A percentile compares a stretch with the other conserved stretches of the same genome.
These are phyloP conservation scores for Acanthamoeba culbertsoni DNA, from an alignment of 208 protist genomes.

Conservation along the genomic window DNA sequence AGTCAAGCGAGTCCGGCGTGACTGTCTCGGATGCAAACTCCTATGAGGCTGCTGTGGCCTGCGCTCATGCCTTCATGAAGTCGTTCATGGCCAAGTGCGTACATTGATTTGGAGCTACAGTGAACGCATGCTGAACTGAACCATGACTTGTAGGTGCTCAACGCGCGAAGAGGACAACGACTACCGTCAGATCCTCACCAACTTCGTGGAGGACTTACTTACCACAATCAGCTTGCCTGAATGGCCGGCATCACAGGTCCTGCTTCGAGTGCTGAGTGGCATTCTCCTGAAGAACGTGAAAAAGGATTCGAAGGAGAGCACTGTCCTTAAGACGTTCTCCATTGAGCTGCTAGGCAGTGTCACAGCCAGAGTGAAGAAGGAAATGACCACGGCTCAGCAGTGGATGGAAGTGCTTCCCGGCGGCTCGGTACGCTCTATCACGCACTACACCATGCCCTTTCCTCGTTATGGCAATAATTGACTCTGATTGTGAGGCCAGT, in stretches of 20 bases:
- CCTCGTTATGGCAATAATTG: too few species aligned
- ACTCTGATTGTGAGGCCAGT: background rate
- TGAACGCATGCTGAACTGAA: background rate
- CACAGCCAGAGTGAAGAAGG: constrained; percentile 42
- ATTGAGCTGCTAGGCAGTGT: constrained; percentile 50
- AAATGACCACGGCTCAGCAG: constrained; percentile 11
- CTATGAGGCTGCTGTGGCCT: constrained; percentile 40
- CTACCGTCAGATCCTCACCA: constrained; percentile 26
- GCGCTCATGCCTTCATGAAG: constrained; percentile 43
- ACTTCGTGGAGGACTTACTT: constrained; percentile 51
- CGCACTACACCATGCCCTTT: too few species aligned
- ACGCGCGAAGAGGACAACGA: constrained; percentile 59
- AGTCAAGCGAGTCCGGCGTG: background rate
- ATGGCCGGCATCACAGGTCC: constrained; percentile 48
- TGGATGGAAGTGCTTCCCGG: constrained; percentile 43
- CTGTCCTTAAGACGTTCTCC: constrained; percentile 48
- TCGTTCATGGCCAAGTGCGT: constrained; percentile 52
- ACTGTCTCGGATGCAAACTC: constrained; percentile 23
- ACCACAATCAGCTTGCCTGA: constrained; percentile 35
- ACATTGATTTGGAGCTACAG: background rate
- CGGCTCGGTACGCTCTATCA: background rate
- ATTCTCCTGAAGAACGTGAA: constrained; percentile 50
- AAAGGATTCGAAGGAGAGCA: constrained; percentile 58
- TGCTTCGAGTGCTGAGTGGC: constrained; percentile 12
- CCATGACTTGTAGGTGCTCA: background rate